Percentiles rank a stretch among this genome's conserved stretches.
Evolutionary conservation across 1,284 basidiomycete genomes (phyloP).

Genomic region (Pseudozyma sp.): DNA sequence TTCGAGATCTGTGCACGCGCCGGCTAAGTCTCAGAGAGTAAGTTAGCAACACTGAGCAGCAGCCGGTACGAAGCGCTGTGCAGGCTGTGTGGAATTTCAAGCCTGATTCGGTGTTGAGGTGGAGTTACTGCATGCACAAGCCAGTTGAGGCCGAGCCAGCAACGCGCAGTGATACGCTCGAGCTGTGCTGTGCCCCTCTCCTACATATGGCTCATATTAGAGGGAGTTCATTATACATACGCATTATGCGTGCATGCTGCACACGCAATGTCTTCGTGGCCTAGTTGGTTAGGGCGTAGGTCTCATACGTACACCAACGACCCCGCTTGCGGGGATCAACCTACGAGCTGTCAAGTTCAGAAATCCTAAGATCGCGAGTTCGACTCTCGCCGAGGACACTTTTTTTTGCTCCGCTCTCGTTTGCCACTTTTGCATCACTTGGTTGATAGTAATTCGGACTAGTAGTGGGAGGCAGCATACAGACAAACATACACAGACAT

Average conservation of each 20-base stretch:
- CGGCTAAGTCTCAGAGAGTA: not conserved
- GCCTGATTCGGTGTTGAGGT: slow-evolving; percentile 8
- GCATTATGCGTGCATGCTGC: not conserved
- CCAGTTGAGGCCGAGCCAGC: not conserved
- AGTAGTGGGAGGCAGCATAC: too few relatives aligned
- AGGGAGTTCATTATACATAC: not conserved
- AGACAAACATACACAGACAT: too few relatives aligned
- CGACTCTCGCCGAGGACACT: slow-evolving; percentile 50
- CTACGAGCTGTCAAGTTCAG: slow-evolving; percentile 30
- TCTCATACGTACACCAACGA: slow-evolving; percentile 45
- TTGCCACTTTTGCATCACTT: not conserved
- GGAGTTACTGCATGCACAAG: slow-evolving; percentile 12
- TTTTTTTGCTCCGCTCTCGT: slow-evolving; percentile 10
- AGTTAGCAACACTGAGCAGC: not conserved
- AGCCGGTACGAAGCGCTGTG: not conserved
- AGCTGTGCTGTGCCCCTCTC: not conserved
- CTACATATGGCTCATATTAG: not conserved
- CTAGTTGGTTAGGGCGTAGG: slow-evolving; percentile 55
- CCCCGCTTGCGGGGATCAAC: slow-evolving; percentile 34
- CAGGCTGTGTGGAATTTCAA: not conserved
- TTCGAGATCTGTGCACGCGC: slow-evolving; percentile 10
- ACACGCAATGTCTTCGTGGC: slow-evolving; percentile 36
- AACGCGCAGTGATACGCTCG: not conserved
- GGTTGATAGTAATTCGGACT: too few relatives aligned
- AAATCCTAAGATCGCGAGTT: slow-evolving; percentile 54